Evolutionary conservation across 805 yeast species (phyloP).

Genomic region (Debaryomyces maramus): DNA sequence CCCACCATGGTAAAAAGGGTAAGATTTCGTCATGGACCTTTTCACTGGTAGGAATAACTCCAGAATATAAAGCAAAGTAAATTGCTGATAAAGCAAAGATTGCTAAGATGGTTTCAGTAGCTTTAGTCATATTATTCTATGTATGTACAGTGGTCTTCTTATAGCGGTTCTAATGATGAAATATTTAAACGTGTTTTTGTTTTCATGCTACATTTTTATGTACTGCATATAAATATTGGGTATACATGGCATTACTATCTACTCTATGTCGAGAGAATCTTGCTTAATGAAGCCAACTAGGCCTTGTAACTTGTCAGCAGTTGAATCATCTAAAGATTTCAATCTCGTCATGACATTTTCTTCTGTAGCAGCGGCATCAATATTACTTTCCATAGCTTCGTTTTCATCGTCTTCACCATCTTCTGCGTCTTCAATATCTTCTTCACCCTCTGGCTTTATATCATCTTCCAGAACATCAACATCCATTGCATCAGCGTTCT

Average conservation of each 20-base stretch:
- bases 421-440: constrained; percentile 22
- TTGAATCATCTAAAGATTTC: constrained; percentile 34
- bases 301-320: constrained; percentile 28
- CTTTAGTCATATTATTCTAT: constrained; percentile 58
- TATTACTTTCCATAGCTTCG: constrained; percentile 17
- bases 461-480: constrained; percentile 26
- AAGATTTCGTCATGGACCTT: constrained; percentile 51
- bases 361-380: constrained; percentile 13
- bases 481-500: constrained; percentile 19
- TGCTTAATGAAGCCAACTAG: constrained; percentile 43
- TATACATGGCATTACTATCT: neutral
- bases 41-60: constrained; percentile 55
- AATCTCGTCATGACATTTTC: constrained; percentile 37
- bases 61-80: constrained; percentile 52
- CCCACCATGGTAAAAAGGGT: constrained; percentile 73
- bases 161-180: no score
- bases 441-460: constrained; percentile 21
- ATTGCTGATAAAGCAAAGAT: constrained; percentile 48
- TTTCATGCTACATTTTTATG: no score
- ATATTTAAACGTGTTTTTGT: no score
- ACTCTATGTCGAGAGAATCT: constrained; percentile 12
- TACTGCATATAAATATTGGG: neutral
- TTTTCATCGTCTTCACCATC: constrained; percentile 23
- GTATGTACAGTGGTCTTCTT: no score
- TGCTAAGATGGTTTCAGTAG: constrained; percentile 56